Conservation (phyloP, 306 rosid species). For the Cucurbita ficifolia region DNA sequence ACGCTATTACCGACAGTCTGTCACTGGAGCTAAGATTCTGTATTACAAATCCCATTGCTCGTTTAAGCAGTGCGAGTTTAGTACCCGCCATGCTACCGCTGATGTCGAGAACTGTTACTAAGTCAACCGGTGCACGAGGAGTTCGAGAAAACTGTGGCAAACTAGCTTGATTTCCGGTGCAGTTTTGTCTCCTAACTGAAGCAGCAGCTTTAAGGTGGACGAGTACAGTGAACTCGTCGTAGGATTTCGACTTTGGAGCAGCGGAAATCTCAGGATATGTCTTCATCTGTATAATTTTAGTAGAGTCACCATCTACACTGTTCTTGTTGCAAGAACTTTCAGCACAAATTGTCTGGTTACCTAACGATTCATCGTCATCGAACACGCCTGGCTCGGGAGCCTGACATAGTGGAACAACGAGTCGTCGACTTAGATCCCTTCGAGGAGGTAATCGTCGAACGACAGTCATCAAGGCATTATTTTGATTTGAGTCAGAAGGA, state of each 20-base stretch:
- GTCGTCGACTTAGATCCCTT: conserved; percentile 52
- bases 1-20: conserved; percentile 86
- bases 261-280: conserved; percentile 66
- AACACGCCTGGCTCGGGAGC: conserved; percentile 72
- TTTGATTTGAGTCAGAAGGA: conserved; percentile 64
- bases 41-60: conserved; percentile 97
- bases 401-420: conserved; percentile 60
- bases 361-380: conserved; percentile 72
- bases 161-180: conserved; percentile 29
- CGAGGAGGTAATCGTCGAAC: conserved; percentile 62
- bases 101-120: conserved; percentile 86
- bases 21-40: conserved; percentile 85
- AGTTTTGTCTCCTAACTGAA: conserved; percentile 17
- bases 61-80: conserved; percentile 78
- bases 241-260: conserved; percentile 33
- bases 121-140: conserved; percentile 82
- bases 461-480: conserved; percentile 73
- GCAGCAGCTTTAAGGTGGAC: conserved; percentile 82
- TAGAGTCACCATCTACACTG: conserved; percentile 19
- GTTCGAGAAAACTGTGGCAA: conserved; percentile 40
- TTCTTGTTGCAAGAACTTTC: conserved; percentile 20
- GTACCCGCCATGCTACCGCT: conserved; percentile 99
- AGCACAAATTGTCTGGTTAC: conserved; percentile 27
- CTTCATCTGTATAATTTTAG: conserved; percentile 48
- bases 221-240: conserved; percentile 49